phyloP scores from a whole-genome alignment of 768 basidiomycete species.

The Sporobolomyces roseus region DNA sequence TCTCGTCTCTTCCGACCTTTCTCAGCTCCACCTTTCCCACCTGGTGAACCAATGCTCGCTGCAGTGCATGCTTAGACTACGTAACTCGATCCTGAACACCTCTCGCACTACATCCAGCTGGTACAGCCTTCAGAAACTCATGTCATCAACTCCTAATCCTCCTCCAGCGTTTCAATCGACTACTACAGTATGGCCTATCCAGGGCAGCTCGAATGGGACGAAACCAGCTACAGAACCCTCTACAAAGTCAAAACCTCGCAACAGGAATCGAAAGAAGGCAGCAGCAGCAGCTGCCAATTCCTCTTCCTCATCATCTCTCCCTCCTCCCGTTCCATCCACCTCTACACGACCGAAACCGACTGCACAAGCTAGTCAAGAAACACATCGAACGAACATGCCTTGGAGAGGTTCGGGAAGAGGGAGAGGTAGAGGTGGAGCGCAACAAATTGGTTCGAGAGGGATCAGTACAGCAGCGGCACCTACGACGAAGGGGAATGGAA shows the following conservation, averaged over 20 bases:
- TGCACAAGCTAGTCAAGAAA: not conserved
- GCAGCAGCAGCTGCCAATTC: not conserved
- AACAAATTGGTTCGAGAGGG: not conserved
- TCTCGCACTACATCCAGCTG: not conserved
- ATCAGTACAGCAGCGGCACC: conserved; percentile 1
- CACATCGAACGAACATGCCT: conserved; percentile 1
- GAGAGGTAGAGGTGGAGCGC: conserved; percentile 6
- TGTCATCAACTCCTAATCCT: too few relatives aligned
- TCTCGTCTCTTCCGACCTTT: too few relatives aligned
- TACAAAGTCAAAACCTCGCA: not conserved
- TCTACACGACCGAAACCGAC: not conserved
- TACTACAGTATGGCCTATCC: conserved; percentile 8
- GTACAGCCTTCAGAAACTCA: not conserved
- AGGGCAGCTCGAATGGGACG: not conserved
- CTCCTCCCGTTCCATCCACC: not conserved
- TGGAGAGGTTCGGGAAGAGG: conserved; percentile 16
- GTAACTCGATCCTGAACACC: not conserved
- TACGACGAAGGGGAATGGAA: not conserved
- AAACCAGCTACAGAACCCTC: not conserved
- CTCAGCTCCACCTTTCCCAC: too few relatives aligned
- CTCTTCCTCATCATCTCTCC: not conserved
- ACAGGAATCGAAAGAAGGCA: conserved; percentile 3
- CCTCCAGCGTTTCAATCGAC: conserved; percentile 11
- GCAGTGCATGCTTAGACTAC: conserved; percentile 18
- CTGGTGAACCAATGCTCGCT: conserved; percentile 2